Evolutionary conservation across 2,329 filamentous ascomycete species (phyloP).

Genomic region (Endothia cerciana): DNA sequence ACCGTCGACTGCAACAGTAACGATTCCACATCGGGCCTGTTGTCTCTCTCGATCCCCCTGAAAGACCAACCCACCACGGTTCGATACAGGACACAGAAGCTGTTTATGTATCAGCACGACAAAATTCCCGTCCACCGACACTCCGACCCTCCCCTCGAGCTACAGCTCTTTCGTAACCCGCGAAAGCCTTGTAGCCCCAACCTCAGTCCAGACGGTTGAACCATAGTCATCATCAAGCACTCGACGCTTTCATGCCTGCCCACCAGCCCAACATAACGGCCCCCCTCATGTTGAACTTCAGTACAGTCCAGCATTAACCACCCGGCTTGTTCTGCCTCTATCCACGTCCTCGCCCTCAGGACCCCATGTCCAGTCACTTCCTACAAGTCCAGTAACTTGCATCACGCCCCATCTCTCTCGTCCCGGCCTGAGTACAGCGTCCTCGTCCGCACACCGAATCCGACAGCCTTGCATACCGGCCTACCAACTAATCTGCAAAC

Average conservation of each 20-base stretch:
- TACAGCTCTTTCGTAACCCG: conserved; percentile 96
- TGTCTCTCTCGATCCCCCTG: conserved; percentile 22
- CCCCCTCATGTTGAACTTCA: conserved; percentile 60
- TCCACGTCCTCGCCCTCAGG: conserved; percentile 38
- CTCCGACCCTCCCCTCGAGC: conserved; percentile 83
- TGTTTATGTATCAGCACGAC: conserved; percentile 99
- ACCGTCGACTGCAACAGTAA: not conserved
- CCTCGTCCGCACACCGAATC: conserved; percentile 18
- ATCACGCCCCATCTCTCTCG: conserved; percentile 29
- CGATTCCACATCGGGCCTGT: not conserved
- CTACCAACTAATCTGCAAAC: conserved; percentile 54
- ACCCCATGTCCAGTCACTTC: conserved; percentile 45
- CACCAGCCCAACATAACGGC: conserved; percentile 54
- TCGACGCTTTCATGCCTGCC: conserved; percentile 62
- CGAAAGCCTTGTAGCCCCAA: conserved; percentile 90
- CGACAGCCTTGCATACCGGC: conserved; percentile 21
- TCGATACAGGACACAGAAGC: conserved; percentile 47
- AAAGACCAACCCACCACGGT: conserved; percentile 31
- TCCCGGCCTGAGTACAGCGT: conserved; percentile 31
- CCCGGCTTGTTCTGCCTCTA: conserved; percentile 46
- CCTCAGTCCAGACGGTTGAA: conserved; percentile 92
- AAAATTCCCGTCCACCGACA: conserved; percentile 88
- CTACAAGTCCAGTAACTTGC: conserved; percentile 32
- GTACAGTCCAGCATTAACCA: conserved; percentile 59
- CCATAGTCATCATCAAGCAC: conserved; percentile 36